Base-by-base conservation (phyloP, 345 rosid species). In the Raphanus sativus region DNA sequence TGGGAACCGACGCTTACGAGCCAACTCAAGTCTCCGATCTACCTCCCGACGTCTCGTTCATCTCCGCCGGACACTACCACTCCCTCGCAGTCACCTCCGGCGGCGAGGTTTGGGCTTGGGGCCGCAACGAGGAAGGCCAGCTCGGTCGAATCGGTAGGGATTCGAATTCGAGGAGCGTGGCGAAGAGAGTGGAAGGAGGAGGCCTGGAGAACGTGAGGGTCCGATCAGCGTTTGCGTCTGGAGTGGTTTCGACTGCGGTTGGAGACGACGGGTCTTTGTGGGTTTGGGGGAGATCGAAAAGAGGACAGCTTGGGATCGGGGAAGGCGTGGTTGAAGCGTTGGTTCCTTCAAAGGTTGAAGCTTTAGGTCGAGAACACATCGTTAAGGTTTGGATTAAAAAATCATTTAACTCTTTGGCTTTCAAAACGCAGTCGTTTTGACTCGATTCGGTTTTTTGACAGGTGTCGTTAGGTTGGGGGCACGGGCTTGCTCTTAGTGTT, bases 391-490 rank as follows among this genome's bases (percentile, higher is more conserved):
- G 85, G 62, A 61, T 45, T 38, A 9, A 48, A 45, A 38, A 45
- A 9, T 15, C 13, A 48, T 3, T 34, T 12, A 62, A 30, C n/a
- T 25, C 38, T 64, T 40, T 2, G 61, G 54, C 13, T 65, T 58
- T 55, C 4, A 67, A 59, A 26, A 12, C 15, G 33, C 21, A n/a
- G 1, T 67, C 71, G 6, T 16, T 69, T 36, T 36, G 8, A 17
- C 10, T 50, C 3, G 25, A 60, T 73, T 73, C 21, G 32, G 2
- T 67, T 68, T 67, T 68, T 80, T 70, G 81, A 68, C 78, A 94
- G 98, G 96, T 88, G 30, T 88, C 99, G 0, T 91, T 91, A 73
- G 99, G 98, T 42, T 91, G 99, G 99, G 97, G 97, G 1, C 98
- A 95, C 30, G 90, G 90, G 2, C 91, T 92, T 75, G 99, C 96